Evolutionary conservation across 2,329 filamentous ascomycete genomes (phyloP), one percentile per base, ranked within the genome.

Genomic region (Cytospora piceae): DNA sequence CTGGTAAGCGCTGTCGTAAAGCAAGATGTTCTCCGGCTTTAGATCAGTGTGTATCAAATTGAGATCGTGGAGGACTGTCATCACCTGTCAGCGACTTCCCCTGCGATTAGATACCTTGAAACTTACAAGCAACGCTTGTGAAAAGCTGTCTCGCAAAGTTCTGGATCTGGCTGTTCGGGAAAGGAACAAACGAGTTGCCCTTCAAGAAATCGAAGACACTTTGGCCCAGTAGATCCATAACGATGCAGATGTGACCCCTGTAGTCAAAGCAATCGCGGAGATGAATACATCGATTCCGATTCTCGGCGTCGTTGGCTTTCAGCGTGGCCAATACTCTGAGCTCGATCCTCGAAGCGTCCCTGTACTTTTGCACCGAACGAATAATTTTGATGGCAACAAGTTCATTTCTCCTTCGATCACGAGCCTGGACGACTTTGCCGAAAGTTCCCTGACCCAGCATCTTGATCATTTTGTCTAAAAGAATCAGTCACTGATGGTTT

Each of bases 121-220:
- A 87, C 92, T 84, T 81, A 96, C 93, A 99, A 66, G 95, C 95
- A 73, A 99, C 96, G 73, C 94, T 98, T n/a, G 94, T 98, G 68
- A 99, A 91, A 20, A 99, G 83, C 76, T 99, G 95, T 58, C 94
- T 88, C 57, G 95, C 95, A 82, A 99, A 98, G 75, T 87, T 94
- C 77, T 98, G 95, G 66, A 99, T 99, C 78, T 99, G 95, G 70
- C 94, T 97, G 82, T 96, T 98, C 15, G 95, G 95, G 74, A 99
- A 99, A 0, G 95, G 95, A 22, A 97, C 93, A 74, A 99, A 99
- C 70, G 87, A 86, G 74, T 98, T 98, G 73, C 90, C 89, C 81
- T 99, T 99, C 57, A 99, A 84, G 72, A 99, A 99, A 79, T 99
- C 95, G 76, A 99, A 99, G 61, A 99, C 94, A 73, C 94, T 98